Base-by-base conservation (phyloP, 768 basidiomycete species). In the Lactarius sp. region DNA sequence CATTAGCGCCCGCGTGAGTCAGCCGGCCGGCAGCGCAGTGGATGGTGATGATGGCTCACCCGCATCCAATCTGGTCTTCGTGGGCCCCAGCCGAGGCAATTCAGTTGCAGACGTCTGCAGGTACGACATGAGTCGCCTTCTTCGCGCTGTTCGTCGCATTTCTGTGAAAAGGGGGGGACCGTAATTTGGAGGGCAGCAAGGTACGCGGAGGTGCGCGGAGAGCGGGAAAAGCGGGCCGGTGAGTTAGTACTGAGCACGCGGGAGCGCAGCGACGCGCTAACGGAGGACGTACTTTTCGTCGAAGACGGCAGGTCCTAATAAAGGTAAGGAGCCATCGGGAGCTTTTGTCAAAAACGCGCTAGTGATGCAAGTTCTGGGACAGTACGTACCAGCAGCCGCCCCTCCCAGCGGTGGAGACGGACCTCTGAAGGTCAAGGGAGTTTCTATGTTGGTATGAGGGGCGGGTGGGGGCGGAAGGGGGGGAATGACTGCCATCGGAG, bases 41-140 rank as follows among this genome's bases (percentile, higher is more conserved):
- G 16, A 22, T 47, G 66, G 55, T 59, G 67, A 54, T 47, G 39
- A 54, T 33, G 22, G 52, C 83, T 69, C 68, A 92, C 90, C 69
- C 89, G 77, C 89, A 92, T 90, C 90, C 90, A 92, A 61, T 92
- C 90, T n/a, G 90, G 91, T 56, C 91, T 82, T 71, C 83, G 87
- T 8, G 85, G 78, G 4, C 91, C 91, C 91, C 91, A 93, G 13
- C 91, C 91, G 4, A 93, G 78, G 74, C 91, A 93, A 56, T 87
- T 80, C 70, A 93, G 90, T 53, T 85, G 86, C 42, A 93, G 79
- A 56, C 91, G 87, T 63, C 83, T 80, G 73, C 91, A 93, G 1
- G 91, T 93, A 69, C 83, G 80, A 75, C 90, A 93, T 2, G 90
- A 87, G 74, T 89, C 84, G 64, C 84, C 86, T 70, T 88, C 71